These are phyloP conservation scores for Saksenaea vasiformis DNA, from an alignment of 371 early-diverging fungal genomes.

Conservation along the genomic window DNA sequence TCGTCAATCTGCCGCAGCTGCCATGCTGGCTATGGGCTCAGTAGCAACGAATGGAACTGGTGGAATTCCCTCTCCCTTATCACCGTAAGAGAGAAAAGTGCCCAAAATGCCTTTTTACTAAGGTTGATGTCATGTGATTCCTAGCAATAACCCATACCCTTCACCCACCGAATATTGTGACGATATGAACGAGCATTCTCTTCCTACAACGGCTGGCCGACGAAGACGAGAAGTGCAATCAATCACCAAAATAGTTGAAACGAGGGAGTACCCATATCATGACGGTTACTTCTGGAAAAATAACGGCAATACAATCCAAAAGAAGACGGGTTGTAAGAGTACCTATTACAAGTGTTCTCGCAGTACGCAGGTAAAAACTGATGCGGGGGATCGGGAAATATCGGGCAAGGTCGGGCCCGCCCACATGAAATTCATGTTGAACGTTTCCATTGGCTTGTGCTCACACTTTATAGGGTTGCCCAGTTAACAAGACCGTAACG, in stretches of 20 bases:
- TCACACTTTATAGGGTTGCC: conserved; percentile 40
- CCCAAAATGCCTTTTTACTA: not conserved
- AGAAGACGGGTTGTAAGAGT: conserved; percentile 60
- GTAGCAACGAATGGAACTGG: not conserved
- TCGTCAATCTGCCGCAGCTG: not conserved
- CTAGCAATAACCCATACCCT: not conserved
- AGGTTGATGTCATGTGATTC: no score
- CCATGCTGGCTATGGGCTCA: not conserved
- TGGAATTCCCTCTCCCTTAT: not conserved
- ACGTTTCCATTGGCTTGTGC: not conserved
- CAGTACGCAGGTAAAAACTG: conserved; percentile 35
- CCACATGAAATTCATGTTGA: conserved; percentile 4
- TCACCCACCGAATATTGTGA: conserved; percentile 6
- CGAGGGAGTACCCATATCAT: conserved; percentile 47
- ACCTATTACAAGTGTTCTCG: conserved; percentile 61
- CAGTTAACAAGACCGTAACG: conserved; percentile 70
- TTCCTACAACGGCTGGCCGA: conserved; percentile 39
- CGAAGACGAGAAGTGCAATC: conserved; percentile 65
- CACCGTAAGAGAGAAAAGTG: not conserved
- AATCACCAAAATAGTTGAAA: conserved; percentile 59
- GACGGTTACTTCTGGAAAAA: conserved; percentile 63
- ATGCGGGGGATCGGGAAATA: conserved; percentile 5
- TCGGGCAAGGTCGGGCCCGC: conserved; percentile 3
- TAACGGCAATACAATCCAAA: conserved; percentile 62
- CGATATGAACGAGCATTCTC: conserved; percentile 1